Conservation (phyloP, 2,329 filamentous ascomycete species). For the Fusarium humuli region DNA sequence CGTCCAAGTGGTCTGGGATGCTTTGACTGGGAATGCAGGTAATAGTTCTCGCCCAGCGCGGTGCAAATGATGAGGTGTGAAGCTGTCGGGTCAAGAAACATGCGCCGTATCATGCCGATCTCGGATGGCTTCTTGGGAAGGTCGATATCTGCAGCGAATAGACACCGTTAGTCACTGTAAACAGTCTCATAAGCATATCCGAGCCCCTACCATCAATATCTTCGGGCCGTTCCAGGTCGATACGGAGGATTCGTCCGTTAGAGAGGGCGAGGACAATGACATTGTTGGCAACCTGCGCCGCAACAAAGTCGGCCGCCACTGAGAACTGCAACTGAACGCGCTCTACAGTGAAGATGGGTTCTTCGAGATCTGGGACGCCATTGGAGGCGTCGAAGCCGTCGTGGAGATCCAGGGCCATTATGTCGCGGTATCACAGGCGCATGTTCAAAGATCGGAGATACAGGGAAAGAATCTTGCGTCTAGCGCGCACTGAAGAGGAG, state of each 20-base stretch:
- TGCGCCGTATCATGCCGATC: constrained; percentile 89
- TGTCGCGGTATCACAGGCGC: constrained; percentile 36
- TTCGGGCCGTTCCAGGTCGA: constrained; percentile 91
- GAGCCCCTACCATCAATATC: constrained; percentile 83
- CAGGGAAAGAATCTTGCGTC: constrained; percentile 7
- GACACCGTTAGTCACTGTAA: constrained; percentile 20
- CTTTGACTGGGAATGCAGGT: constrained; percentile 94
- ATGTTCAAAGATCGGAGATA: constrained; percentile 35
- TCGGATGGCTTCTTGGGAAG: constrained; percentile 93
- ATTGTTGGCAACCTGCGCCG: constrained; percentile 97
- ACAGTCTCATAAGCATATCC: not conserved
- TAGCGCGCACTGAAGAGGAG: not conserved
- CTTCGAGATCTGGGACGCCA: constrained; percentile 68
- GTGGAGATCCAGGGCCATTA: constrained; percentile 54
- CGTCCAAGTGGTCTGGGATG: constrained; percentile 85
- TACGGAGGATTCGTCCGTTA: constrained; percentile 90
- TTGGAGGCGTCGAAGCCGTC: constrained; percentile 78
- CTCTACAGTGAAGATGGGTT: constrained; percentile 95
- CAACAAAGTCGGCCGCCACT: constrained; percentile 94
- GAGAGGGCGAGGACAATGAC: constrained; percentile 92
- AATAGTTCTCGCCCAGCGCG: constrained; percentile 94
- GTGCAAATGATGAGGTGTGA: constrained; percentile 95
- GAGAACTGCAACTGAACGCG: constrained; percentile 93
- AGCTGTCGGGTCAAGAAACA: constrained; percentile 97
- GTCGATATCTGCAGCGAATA: constrained; percentile 79